Conservation (phyloP, 371 early-diverging fungal genomes). For the Mortierella sp. region DNA sequence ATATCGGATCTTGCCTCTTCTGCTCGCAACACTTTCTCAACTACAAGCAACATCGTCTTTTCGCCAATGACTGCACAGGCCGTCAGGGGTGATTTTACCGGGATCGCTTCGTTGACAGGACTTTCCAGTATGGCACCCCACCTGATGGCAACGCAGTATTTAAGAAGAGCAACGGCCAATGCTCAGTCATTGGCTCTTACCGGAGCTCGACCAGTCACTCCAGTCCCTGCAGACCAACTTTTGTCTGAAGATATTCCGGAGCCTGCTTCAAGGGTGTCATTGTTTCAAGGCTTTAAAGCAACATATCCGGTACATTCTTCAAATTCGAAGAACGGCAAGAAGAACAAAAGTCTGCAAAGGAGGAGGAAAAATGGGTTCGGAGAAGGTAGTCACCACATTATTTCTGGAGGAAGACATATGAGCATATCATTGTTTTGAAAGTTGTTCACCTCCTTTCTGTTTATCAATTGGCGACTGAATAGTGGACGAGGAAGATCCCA, state of each 20-base stretch:
- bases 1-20: constrained; percentile 46
- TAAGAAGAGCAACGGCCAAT: constrained; percentile 41
- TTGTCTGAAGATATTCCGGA: constrained; percentile 72
- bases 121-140: constrained; percentile 56
- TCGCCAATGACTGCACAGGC: constrained; percentile 57
- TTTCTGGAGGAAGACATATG: background rate
- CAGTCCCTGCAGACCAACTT: constrained; percentile 51
- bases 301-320: constrained; percentile 61
- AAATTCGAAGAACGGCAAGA: constrained; percentile 30
- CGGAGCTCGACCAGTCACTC: constrained; percentile 41
- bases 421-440: background rate
- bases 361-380: constrained; percentile 59
- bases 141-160: constrained; percentile 57
- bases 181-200: constrained; percentile 49
- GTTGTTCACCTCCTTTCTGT: background rate
- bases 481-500: constrained; percentile 49
- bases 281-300: constrained; percentile 74
- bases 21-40: constrained; percentile 47
- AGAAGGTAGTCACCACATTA: constrained; percentile 26
- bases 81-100: constrained; percentile 56
- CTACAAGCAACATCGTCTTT: constrained; percentile 56
- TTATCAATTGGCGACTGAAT: constrained; percentile 7
- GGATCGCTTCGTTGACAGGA: constrained; percentile 46
- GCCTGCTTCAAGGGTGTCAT: constrained; percentile 63
- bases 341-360: constrained; percentile 53